Evolutionary conservation across 345 rosid genomes (phyloP).

Genomic region (Xanthoceras sorbifolium): DNA sequence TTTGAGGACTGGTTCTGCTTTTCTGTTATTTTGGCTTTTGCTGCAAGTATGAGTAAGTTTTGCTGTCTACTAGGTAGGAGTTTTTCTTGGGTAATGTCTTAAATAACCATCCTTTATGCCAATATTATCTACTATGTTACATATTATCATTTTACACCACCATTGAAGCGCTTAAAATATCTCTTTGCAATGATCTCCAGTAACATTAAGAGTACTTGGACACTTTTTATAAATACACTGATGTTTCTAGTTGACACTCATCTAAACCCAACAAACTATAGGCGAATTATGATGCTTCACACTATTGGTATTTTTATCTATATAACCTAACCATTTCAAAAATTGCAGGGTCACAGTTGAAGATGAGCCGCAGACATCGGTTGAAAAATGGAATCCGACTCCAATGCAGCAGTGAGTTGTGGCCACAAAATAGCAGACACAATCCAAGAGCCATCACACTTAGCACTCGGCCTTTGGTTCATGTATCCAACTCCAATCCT

Average conservation of each 20-base stretch:
- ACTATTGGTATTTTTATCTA: background rate
- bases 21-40: background rate
- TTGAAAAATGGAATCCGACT: conserved; percentile 71
- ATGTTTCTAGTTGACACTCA: background rate
- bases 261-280: background rate
- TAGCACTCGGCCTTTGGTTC: conserved; percentile 77
- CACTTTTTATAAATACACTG: background rate
- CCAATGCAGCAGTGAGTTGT: conserved; percentile 62
- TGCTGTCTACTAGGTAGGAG: background rate
- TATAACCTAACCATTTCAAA: background rate
- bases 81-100: background rate
- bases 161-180: background rate
- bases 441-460: conserved; percentile 74
- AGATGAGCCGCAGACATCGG: conserved; percentile 64
- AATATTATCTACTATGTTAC: background rate
- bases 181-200: background rate
- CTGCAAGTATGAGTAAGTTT: too few relatives aligned
- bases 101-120: background rate
- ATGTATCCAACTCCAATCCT: conserved; percentile 73
- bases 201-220: background rate
- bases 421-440: conserved; percentile 80
- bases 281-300: background rate
- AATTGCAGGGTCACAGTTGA: conserved; percentile 25
- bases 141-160: background rate
- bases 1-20: background rate